Evolutionary conservation across 2,329 filamentous ascomycete species (phyloP).

Genomic region (Aspergillus unguis): DNA sequence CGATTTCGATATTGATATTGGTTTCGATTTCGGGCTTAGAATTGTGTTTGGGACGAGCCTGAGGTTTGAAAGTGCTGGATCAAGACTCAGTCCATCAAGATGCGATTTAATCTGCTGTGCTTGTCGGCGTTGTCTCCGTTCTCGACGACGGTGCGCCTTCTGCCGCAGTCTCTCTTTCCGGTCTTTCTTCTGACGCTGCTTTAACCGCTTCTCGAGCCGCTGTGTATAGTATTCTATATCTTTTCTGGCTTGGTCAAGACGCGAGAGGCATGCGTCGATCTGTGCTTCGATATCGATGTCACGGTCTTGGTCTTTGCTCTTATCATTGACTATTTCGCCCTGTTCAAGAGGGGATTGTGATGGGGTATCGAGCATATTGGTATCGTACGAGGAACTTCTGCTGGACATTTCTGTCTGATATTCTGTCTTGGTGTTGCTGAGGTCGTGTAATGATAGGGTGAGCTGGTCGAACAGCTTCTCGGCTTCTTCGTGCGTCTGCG

Average conservation of each 20-base stretch:
- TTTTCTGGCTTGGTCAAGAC: not conserved
- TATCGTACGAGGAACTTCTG: too few relatives aligned
- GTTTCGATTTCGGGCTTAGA: not conserved
- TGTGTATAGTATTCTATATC: not conserved
- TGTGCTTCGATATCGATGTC: not conserved
- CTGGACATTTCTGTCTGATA: too few relatives aligned
- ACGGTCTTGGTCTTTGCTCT: not conserved
- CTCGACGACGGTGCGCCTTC: not conserved
- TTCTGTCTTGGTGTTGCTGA: too few relatives aligned
- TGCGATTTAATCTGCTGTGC: not conserved
- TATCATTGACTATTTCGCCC: not conserved
- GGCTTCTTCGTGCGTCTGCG: too few relatives aligned
- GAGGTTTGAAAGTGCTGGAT: not conserved
- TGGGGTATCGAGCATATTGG: too few relatives aligned
- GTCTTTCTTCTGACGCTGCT: not conserved
- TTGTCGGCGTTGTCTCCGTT: not conserved
- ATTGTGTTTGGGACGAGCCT: too few relatives aligned
- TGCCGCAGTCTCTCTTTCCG: not conserved
- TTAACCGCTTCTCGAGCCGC: not conserved
- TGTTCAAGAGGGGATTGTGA: too few relatives aligned
- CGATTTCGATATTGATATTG: not conserved
- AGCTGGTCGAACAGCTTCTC: too few relatives aligned
- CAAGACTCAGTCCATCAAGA: not conserved
- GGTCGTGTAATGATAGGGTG: too few relatives aligned
- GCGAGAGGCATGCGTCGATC: not conserved